These are phyloP conservation scores for Gentiana straminea DNA, from an alignment of 257 asterid genomes.

Conservation along the genomic window DNA sequence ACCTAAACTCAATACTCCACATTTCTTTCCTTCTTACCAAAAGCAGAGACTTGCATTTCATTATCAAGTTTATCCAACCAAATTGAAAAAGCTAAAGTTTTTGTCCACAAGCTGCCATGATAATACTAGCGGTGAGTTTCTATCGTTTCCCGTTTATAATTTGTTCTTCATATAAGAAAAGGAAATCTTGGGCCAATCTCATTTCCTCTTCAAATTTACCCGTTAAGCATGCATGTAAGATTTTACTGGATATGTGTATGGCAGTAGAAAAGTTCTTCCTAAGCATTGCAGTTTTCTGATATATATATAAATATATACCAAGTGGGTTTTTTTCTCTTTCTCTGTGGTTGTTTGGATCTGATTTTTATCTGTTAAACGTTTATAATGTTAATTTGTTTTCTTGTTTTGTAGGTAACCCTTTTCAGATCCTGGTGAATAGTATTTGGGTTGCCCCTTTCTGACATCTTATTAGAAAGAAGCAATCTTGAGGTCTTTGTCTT, in stretches of 20 bases:
- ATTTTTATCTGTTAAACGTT: neutral
- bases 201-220: neutral
- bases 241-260: neutral
- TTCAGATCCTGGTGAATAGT: conserved; percentile 26
- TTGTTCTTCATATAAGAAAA: neutral
- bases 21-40: conserved; percentile 19
- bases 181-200: conserved; percentile 2
- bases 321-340: conserved; percentile 23
- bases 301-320: conserved; percentile 2
- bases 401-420: conserved; percentile 3
- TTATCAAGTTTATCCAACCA: conserved; percentile 11
- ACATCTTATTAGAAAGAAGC: neutral
- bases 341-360: conserved; percentile 26
- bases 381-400: neutral
- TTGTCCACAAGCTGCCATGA: conserved; percentile 7
- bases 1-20: conserved; percentile 24
- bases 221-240: conserved; percentile 13
- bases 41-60: conserved; percentile 23
- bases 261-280: neutral
- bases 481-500: conserved; percentile 3
- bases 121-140: conserved; percentile 19
- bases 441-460: conserved; percentile 6
- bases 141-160: conserved; percentile 5
- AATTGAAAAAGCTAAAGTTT: conserved; percentile 6
- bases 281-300: conserved; percentile 10